Evolutionary conservation across 108 stramenopile species (phyloP), one percentile per base, ranked within the genome.

Genomic region (Skeletonema grethae): DNA sequence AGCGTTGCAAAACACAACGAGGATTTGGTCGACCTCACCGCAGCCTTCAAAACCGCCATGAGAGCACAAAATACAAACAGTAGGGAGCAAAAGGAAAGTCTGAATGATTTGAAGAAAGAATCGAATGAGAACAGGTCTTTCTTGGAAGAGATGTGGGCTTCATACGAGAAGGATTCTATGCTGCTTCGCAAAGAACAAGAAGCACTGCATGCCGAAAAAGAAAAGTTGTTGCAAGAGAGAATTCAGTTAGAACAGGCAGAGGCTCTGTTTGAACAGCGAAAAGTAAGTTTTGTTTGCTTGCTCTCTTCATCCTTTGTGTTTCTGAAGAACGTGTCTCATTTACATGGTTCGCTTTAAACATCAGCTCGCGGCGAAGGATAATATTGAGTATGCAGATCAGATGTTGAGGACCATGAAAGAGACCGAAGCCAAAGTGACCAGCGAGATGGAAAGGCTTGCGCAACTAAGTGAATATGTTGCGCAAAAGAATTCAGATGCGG

Each of bases 211-310:
- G 22, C 48, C 1, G 53, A 35, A 36, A 18, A 79, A 67, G 78
- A 72, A 22, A 72, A 68, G 24, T 29, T 79, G 0, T 22, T n/a
- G 3, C 61, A 67, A 43, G 70, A 79, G 0, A 46, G 43, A 20
- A 67, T 22, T 10, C 65, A 41, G 41, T 35, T 72, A 3, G 63
- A 78, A 62, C 32, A 71, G 36, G 30, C 69, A 24, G 70, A 68
- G 53, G 70, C 78, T 12, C 25, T 79, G 13, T 79, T 79, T 62
- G 78, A 79, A 53, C 78, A 79, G 39, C 67, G 78, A 16, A 79
- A 43, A 15, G 41, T 43, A 43, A 43, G 15, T 43, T 43, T 43
- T 43, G 41, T 15, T 43, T 43, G 41, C 12, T 43, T 43, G 13
- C 3, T n/a, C 15, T 2, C 3, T 13, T 13, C 13, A 43, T n/a